Evolutionary conservation across 2,329 filamentous ascomycete genomes (phyloP).

Genomic region (Apiospora pterosperma): DNA sequence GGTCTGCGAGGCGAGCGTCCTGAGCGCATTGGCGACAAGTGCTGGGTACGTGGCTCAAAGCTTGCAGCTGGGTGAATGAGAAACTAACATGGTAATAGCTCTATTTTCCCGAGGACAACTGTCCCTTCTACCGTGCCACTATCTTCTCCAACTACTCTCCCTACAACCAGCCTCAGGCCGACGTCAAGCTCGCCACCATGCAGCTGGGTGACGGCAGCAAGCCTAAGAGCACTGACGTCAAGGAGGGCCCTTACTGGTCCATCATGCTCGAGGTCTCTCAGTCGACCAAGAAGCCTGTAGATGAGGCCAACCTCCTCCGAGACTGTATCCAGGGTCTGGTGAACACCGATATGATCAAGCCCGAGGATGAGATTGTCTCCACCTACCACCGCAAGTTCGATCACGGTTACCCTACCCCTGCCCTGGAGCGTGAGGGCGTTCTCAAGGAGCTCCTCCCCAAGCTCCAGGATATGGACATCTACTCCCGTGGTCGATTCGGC

Average conservation of each 20-base stretch:
- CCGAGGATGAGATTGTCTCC: conserved; percentile 91
- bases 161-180: conserved; percentile 86
- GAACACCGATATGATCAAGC: conserved; percentile 95
- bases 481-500: conserved; percentile 93
- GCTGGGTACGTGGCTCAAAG: conserved; percentile 63
- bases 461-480: conserved; percentile 87
- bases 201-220: conserved; percentile 84
- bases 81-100: conserved; percentile 47
- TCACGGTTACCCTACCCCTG: conserved; percentile 95
- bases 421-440: conserved; percentile 91
- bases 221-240: conserved; percentile 65
- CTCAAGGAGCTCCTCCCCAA: conserved; percentile 90
- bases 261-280: conserved; percentile 99
- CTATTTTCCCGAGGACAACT: conserved; percentile 99
- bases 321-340: conserved; percentile 95
- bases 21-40: conserved; percentile 97
- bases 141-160: conserved; percentile 99
- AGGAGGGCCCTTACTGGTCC: conserved; percentile 97
- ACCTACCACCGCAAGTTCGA: conserved; percentile 98
- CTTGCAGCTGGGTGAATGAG: conserved; percentile 19
- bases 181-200: conserved; percentile 80
- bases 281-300: conserved; percentile 90
- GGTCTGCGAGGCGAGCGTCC: conserved; percentile 89
- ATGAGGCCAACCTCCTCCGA: conserved; percentile 77
- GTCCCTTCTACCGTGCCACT: conserved; percentile 98